Evolutionary conservation across 257 asterid genomes (phyloP), one percentile per base, ranked within the genome.

Genomic region (Handroanthus guayacan): DNA sequence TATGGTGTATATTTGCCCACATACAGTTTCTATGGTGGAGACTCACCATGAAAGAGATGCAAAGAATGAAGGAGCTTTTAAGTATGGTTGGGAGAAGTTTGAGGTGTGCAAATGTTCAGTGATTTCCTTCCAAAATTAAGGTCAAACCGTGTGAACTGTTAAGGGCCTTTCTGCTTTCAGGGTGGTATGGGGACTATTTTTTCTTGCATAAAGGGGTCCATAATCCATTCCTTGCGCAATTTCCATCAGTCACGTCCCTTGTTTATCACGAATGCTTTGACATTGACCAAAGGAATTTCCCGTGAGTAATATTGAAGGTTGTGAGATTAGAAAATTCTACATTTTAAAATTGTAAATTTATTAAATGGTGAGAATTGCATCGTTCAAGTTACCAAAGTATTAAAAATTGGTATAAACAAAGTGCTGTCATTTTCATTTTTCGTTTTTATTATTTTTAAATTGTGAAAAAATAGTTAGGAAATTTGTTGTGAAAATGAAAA

Each of bases 251-350:
- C 16, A 13, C 60, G 25, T 64, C 12, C 57, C 54, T 56, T 64
- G 52, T 62, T 54, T 37, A 12, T 31, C 74, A 64, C 14, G n/a
- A 37, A 25, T 4, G 63, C n/a, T 78, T 16, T 68, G 72, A 57
- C 78, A 9, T 76, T 76, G 75, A 56, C 80, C 65, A 31, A 16
- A 3, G 44, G 3, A 39, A 3, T 39, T 39, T n/a, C n/a, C n/a
- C n/a, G n/a, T n/a, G n/a, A n/a, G n/a, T n/a, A n/a, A n/a, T n/a
- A n/a, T n/a, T n/a, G n/a, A n/a, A n/a, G n/a, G n/a, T n/a, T n/a
- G n/a, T n/a, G n/a, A n/a, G n/a, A n/a, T n/a, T n/a, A n/a, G n/a
- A n/a, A n/a, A n/a, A n/a, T n/a, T n/a, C n/a, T n/a, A n/a, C n/a
- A n/a, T n/a, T n/a, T n/a, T n/a, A n/a, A n/a, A n/a, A n/a, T n/a